Evolutionary conservation across 2,329 filamentous ascomycete species (phyloP).

Genomic region (Rhynchosporium graminicola): DNA sequence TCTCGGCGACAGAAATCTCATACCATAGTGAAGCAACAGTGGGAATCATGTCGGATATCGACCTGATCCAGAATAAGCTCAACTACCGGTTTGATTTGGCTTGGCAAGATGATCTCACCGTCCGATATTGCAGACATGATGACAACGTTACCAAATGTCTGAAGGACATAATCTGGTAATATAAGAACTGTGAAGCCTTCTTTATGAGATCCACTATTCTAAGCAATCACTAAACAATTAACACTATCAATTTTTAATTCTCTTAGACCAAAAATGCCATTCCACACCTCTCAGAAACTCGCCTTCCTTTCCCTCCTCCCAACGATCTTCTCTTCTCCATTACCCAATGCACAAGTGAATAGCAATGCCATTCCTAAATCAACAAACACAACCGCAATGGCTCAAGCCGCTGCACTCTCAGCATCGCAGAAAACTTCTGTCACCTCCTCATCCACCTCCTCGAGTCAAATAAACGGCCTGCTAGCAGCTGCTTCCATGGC

Average conservation of each 20-base stretch:
- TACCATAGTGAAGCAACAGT: too few species aligned
- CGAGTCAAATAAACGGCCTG: conserved; percentile 8
- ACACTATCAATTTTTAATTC: not conserved
- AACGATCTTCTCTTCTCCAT: not conserved
- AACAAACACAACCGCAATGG: conserved; percentile 6
- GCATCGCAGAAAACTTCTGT: not conserved
- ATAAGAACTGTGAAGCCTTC: not conserved
- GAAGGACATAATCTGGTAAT: not conserved
- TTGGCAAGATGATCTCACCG: not conserved
- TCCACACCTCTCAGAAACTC: not conserved
- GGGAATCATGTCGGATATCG: too few species aligned
- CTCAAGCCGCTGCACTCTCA: not conserved
- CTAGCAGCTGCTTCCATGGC: conserved; percentile 8
- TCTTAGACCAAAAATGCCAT: not conserved
- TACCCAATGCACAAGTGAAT: not conserved
- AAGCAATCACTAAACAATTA: not conserved
- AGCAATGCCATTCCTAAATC: not conserved
- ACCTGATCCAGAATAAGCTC: too few species aligned
- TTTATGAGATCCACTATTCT: not conserved
- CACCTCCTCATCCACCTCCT: not conserved
- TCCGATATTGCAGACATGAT: conserved; percentile 5
- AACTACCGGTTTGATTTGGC: too few species aligned
- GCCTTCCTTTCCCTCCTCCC: not conserved
- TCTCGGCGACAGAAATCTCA: too few species aligned
- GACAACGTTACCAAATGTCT: not conserved